Evolutionary conservation across 2,329 filamentous ascomycete species (phyloP), one percentile per base, ranked within the genome.

Genomic region (Colletotrichum zoysiae): DNA sequence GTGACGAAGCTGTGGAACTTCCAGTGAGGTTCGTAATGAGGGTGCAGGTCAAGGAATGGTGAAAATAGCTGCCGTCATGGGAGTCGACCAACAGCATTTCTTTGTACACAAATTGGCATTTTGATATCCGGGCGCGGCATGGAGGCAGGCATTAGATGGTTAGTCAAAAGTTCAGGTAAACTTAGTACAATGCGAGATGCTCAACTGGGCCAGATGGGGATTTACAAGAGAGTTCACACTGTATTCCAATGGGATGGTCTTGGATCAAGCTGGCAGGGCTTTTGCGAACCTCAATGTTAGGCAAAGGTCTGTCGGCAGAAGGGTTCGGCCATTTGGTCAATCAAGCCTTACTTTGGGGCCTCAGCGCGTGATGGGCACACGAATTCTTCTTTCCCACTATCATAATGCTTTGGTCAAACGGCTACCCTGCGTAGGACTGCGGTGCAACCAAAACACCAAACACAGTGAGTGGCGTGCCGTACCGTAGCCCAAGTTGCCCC

Each of bases 1-100:
- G 75, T 91, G 30, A 87, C 88, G 57, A 89, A 86, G 78, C 80
- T 92, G 38, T 92, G 90, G 89, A 85, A 88, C 71, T 92, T 92
- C 76, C 78, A 77, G 56, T 72, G 16, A 59, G 23, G 20, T 30
- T 53, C 44, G n/a, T 69, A 53, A 42, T 59, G 50, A 57, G 35
- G 57, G 40, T 40, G 40, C 33, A n/a, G 55, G n/a, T 48, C 23
- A 50, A 35, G 51, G 48, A 44, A 44, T n/a, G 51, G 35, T 12
- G 61, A 42, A 16, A 58, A 38, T 5, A 42, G 35, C 38, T 58
- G 44, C 18, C 4, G 6, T 48, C 18, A 20, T 7, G 16, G 33
- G 18, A 33, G 48, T 53, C 23, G 16, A 35, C 12, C 9, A 9
- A 23, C 33, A 35, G 20, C 16, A 18, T 16, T 56, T 30, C 11